Percentiles rank a stretch among this genome's conserved stretches.
Evolutionary conservation across 2,329 filamentous ascomycete genomes (phyloP).

Genomic region (Parastagonospora nodorum): DNA sequence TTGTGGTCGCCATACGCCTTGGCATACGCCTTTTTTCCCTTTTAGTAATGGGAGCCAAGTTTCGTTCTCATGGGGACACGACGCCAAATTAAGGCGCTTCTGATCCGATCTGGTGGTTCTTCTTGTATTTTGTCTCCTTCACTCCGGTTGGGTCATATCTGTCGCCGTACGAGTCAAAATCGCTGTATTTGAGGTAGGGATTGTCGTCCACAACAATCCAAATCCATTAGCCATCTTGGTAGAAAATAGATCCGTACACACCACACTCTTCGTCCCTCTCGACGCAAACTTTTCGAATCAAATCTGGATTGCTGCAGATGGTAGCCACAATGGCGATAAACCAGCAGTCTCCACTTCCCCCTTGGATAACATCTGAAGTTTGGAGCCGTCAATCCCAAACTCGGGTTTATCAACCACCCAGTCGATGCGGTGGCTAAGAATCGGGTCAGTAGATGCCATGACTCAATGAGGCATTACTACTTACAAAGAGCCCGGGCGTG

Average conservation of each 20-base stretch:
- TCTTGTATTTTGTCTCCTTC: constrained; percentile 67
- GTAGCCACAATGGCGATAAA: constrained; percentile 80
- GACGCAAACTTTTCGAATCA: constrained; percentile 77
- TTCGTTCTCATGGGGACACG: constrained; percentile 75
- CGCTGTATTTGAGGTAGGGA: constrained; percentile 75
- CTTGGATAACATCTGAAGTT: constrained; percentile 78
- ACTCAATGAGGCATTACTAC: too few relatives aligned
- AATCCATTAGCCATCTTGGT: constrained; percentile 71
- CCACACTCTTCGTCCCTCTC: constrained; percentile 73
- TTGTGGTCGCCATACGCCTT: constrained; percentile 83
- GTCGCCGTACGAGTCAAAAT: constrained; percentile 75
- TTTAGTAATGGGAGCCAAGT: constrained; percentile 81
- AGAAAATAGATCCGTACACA: constrained; percentile 85
- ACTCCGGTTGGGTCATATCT: constrained; percentile 64
- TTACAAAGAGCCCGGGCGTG: constrained; percentile 26
- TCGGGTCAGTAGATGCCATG: too few relatives aligned
- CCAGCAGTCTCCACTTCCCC: constrained; percentile 82
- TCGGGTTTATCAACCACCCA: constrained; percentile 77
- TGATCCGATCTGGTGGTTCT: constrained; percentile 73
- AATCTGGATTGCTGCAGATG: constrained; percentile 69
- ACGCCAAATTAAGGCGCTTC: constrained; percentile 79
- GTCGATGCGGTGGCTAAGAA: constrained; percentile 46
- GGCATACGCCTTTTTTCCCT: constrained; percentile 82
- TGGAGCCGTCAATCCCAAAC: constrained; percentile 77
- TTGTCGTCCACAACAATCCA: constrained; percentile 92